Evolutionary conservation across 2,329 filamentous ascomycete species (phyloP).

Genomic region (Aureobasidium vineae): DNA sequence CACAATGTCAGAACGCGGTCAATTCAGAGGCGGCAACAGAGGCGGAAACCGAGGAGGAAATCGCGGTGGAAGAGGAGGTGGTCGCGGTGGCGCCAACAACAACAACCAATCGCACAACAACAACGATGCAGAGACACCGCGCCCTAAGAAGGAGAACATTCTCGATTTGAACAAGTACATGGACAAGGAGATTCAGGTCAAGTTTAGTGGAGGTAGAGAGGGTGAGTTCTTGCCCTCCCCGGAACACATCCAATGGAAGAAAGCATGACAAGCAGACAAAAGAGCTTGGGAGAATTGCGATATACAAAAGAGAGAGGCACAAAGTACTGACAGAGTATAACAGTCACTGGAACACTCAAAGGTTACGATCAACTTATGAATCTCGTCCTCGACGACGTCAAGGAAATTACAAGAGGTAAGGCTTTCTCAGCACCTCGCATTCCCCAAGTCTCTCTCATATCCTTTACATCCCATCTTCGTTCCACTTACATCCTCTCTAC

Average conservation of each 20-base stretch:
- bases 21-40: constrained; percentile 49
- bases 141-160: constrained; percentile 98
- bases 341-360: constrained; percentile 86
- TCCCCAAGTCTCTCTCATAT: background rate
- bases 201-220: constrained; percentile 93
- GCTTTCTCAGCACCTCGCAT: constrained; percentile 7
- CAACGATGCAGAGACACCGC: constrained; percentile 36
- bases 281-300: background rate
- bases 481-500: background rate
- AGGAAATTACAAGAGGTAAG: constrained; percentile 83
- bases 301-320: background rate
- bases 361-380: constrained; percentile 99
- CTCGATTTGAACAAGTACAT: constrained; percentile 93
- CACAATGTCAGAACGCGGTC: constrained; percentile 57
- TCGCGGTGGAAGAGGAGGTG: constrained; percentile 40
- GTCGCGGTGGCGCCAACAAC: constrained; percentile 34
- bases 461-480: background rate
- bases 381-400: constrained; percentile 88
- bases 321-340: background rate
- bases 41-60: constrained; percentile 47
- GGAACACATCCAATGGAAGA: background rate
- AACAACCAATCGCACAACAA: constrained; percentile 32
- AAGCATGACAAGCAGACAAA: background rate
- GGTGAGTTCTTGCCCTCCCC: constrained; percentile 51
- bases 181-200: constrained; percentile 93